These are phyloP conservation scores for Gardenia jasminoides DNA, from an alignment of 257 asterid species.

Conservation along the genomic window DNA sequence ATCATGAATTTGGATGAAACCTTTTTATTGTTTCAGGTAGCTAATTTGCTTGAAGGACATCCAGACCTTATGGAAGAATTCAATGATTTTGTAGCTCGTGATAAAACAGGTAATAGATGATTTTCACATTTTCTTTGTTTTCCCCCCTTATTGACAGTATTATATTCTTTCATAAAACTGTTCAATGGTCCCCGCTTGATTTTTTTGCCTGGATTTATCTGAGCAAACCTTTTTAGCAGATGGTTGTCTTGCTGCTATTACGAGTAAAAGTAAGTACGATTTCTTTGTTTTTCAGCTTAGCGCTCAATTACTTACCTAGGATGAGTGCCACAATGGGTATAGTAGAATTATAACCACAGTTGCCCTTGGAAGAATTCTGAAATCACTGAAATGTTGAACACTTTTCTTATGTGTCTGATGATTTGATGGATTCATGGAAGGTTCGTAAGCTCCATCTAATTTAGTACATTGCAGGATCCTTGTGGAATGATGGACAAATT, in stretches of 20 bases:
- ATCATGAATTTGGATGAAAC: not conserved
- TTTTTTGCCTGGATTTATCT: conserved; percentile 11
- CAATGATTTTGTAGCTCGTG: conserved; percentile 19
- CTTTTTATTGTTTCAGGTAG: conserved; percentile 23
- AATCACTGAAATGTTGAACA: not conserved
- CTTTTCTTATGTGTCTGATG: not conserved
- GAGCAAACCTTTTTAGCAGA: conserved; percentile 13
- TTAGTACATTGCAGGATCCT: conserved; percentile 51
- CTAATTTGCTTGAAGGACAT: conserved; percentile 27
- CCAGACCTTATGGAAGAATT: conserved; percentile 36
- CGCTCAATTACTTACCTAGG: conserved; percentile 1
- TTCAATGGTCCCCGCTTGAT: not conserved
- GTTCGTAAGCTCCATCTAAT: conserved; percentile 16
- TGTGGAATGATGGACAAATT: conserved; percentile 48
- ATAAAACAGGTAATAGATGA: conserved; percentile 16
- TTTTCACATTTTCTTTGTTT: not conserved
- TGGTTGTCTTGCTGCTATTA: conserved; percentile 22
- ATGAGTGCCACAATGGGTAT: conserved; percentile 5
- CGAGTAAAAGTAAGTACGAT: conserved; percentile 25
- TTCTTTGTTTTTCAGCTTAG: not conserved
- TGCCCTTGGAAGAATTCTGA: conserved; percentile 4
- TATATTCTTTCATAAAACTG: not conserved
- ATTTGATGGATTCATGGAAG: not conserved
- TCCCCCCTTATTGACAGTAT: not conserved
- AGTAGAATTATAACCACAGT: conserved; percentile 2